Base-by-base conservation (phyloP, 768 basidiomycete species). In the Cyathus striatus region DNA sequence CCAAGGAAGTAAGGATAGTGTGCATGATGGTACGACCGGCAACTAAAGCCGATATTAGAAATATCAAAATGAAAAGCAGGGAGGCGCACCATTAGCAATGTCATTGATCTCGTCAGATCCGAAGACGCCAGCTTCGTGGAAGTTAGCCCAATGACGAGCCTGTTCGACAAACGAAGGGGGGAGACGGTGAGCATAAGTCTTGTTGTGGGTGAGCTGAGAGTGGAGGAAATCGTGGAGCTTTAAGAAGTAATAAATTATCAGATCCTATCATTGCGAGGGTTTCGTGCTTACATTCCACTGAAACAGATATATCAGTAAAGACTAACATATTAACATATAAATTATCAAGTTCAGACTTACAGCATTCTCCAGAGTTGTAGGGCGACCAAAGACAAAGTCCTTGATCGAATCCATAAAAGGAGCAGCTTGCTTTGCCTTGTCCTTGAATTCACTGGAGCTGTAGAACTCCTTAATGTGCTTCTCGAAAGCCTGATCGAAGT, bases 221-320 rank as follows among this genome's bases (percentile, higher is more conserved):
- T 80, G 81, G 57, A 92, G 68, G 63, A 75, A 91, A 64, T 90
- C 87, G 62, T 71, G 86, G 53, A 90, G 69, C 85, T 87, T 49
- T 33, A 41, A 23, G 39, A 40, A 38, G 27, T 13, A 22, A 39
- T 33, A n/a, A n/a, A n/a, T n/a, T n/a, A n/a, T 44, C 9, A 53
- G 26, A 17, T n/a, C 13, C 12, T 9, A 5, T 20, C 24, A 13
- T 18, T n/a, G 6, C 14, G 22, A 17, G n/a, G 22, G 23, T 3
- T 30, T 22, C 6, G n/a, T n/a, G 64, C 83, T 61, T 53, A 87
- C 86, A 57, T 90, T 89, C 77, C 82, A 89, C 85, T 88, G 50
- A 1, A 55, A 46, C 30, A 46, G n/a, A 34, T 23, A 34, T n/a
- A 45, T 20, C 7, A 50, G 59, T 13, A 60, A 55, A 23, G 17